Evolutionary conservation across 257 asterid species (phyloP), one percentile per base, ranked within the genome.

Genomic region (Solanum pinnatisectum): DNA sequence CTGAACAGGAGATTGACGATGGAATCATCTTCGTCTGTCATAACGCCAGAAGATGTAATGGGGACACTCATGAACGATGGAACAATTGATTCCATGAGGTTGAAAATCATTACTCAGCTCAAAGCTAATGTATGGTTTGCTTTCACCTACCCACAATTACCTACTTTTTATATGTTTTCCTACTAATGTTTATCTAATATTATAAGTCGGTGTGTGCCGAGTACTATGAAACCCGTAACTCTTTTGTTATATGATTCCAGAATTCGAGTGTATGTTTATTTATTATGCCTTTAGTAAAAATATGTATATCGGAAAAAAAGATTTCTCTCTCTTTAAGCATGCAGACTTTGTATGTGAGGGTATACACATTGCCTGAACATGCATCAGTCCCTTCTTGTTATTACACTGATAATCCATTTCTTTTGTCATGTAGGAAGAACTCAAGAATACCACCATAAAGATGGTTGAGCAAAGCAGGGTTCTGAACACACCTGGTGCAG

Each of bases 61-160:
- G 98, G 93, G 89, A 91, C 98, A 74, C 94, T 97, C 84, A 97
- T 97, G 99, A 95, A 97, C 89, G 99, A 97, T 84, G 98, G 98
- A 33, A 94, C 98, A 13, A 92, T 97, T 89, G 99, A 97, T 70
- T 93, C 99, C 52, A 92, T 97, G 87, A 95, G 99, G 12, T 91
- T 95, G 91, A 97, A 96, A 88, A 95, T 97, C 85, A 94, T 97
- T 71, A 94, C 94, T 91, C 98, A 96, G 90, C 96, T 97, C 71
- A 97, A 97, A 92, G 98, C 98, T 84, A 96, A 95, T 87, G 98
- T 96, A 87, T 90, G 96, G 76, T 77, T 33, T 86, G 60, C 13
- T 74, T 20, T 73, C 81, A 56, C 39, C 27, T 16, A 22, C 42
- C 42, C 12, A 5, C n/a, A 67, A 20, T 46, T 85, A 14, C 23